Evolutionary conservation across 2,329 filamentous ascomycete genomes (phyloP).

Genomic region (Alternaria sp.): DNA sequence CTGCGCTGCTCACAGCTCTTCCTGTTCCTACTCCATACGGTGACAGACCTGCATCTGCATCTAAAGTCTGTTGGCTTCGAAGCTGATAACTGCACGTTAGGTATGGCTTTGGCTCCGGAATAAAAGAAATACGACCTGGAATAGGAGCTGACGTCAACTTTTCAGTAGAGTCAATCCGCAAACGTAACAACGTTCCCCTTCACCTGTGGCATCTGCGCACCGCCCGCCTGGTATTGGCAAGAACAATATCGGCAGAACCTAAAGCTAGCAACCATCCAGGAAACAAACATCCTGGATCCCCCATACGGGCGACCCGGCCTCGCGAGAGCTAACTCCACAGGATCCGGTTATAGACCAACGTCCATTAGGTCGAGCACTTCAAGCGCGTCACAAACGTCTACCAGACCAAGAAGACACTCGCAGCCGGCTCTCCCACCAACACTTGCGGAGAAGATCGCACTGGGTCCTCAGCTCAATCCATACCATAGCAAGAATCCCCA

Average conservation of each 20-base stretch:
- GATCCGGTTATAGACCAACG: conserved; percentile 4
- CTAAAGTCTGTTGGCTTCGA: conserved; percentile 1
- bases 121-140: not conserved
- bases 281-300: conserved; percentile 16
- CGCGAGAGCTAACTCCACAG: conserved; percentile 12
- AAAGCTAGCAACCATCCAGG: conserved; percentile 11
- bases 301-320: conserved; percentile 8
- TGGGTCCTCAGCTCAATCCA: conserved; percentile 15
- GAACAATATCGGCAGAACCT: not conserved
- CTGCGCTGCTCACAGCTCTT: not conserved
- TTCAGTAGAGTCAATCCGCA: not conserved
- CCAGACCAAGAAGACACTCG: conserved; percentile 7
- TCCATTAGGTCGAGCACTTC: conserved; percentile 9
- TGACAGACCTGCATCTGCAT: not conserved
- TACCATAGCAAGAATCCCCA: conserved; percentile 12
- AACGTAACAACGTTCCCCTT: conserved; percentile 23
- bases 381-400: not conserved
- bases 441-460: conserved; percentile 13
- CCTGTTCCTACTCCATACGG: not conserved
- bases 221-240: conserved; percentile 13
- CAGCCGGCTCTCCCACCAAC: conserved; percentile 10
- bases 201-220: conserved; percentile 17
- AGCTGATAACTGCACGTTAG: not conserved
- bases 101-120: not conserved
- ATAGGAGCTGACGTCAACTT: not conserved